Evolutionary conservation across 495 filamentous ascomycete species (phyloP), one percentile per base, ranked within the genome.

Genomic region (Aspergillus incahuasiensis): DNA sequence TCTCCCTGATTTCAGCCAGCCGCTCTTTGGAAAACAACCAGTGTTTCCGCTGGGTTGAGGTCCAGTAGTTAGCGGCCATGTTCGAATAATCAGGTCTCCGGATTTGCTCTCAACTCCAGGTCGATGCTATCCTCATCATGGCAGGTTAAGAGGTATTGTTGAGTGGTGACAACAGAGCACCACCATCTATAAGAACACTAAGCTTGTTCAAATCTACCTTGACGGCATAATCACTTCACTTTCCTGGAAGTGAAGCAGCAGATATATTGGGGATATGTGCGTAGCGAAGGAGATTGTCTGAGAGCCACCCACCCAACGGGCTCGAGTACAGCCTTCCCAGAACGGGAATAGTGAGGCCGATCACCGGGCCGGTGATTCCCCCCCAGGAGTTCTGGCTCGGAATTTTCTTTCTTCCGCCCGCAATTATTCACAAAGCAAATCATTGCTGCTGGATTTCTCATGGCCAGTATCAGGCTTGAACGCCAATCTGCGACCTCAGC

Each of bases 51-150:
- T 98, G 94, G 15, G 91, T 91, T 47, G 92, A 97, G 52, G 87
- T 88, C 94, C 95, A 98, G 72, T 89, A 98, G 71, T 94, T 97
- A 63, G 92, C 89, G 50, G 94, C 91, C 94, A 98, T 98, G 41
- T 35, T 28, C 35, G 2, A 18, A 28, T 25, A 24, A 50, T 21
- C 19, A n/a, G 20, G 20, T 18, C 24, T 24, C 39, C 38, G 20
- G 38, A 48, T 22, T 39, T 41, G 19, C 22, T 30, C 18, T 30
- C 18, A 40, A n/a, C 24, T 21, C 39, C 6, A 43, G 21, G 32
- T 48, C 19, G 25, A 21, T n/a, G 12, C 12, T 25, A 34, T 40
- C 20, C 48, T 40, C 48, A 38, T 50, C 30, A 40, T 50, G 48
- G 24, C 21, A 49, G 11, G 43, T 46, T 5, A 13, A 18, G 45